These are phyloP conservation scores for Pilasporangium apinafurcum DNA, from an alignment of 352 stramenopile species.

Conservation along the genomic window DNA sequence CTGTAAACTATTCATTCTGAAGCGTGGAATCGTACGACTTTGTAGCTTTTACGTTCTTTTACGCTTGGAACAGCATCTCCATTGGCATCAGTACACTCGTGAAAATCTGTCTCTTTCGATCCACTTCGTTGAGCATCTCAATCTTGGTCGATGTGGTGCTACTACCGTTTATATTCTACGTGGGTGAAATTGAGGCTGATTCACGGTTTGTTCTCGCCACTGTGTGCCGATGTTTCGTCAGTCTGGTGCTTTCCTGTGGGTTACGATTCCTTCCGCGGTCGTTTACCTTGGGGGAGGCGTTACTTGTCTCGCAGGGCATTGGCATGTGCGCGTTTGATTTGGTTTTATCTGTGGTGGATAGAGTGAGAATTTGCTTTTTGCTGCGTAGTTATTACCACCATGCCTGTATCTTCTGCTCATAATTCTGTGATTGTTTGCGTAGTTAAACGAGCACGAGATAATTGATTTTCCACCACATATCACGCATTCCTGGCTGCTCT, in stretches of 20 bases:
- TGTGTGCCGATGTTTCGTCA: constrained; percentile 20
- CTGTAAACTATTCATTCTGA: too few relatives aligned
- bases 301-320: constrained; percentile 58
- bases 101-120: constrained; percentile 32
- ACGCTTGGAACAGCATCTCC: constrained; percentile 45
- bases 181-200: constrained; percentile 15
- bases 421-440: neutral
- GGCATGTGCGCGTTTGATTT: constrained; percentile 45
- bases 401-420: neutral
- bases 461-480: constrained; percentile 4
- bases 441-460: constrained; percentile 18
- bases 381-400: too few relatives aligned
- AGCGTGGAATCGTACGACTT: neutral
- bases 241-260: constrained; percentile 28
- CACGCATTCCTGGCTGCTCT: constrained; percentile 20
- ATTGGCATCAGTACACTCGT: constrained; percentile 37
- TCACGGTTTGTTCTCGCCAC: constrained; percentile 28
- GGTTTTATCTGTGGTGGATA: constrained; percentile 28
- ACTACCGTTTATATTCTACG: constrained; percentile 11
- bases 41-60: constrained; percentile 38
- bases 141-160: constrained; percentile 33
- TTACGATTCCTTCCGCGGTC: constrained; percentile 41
- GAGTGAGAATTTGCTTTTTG: constrained; percentile 30
- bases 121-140: constrained; percentile 22
- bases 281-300: constrained; percentile 68